phyloP scores from a whole-genome alignment of 371 early-diverging fungal genomes.

The Mortierella sp. region DNA sequence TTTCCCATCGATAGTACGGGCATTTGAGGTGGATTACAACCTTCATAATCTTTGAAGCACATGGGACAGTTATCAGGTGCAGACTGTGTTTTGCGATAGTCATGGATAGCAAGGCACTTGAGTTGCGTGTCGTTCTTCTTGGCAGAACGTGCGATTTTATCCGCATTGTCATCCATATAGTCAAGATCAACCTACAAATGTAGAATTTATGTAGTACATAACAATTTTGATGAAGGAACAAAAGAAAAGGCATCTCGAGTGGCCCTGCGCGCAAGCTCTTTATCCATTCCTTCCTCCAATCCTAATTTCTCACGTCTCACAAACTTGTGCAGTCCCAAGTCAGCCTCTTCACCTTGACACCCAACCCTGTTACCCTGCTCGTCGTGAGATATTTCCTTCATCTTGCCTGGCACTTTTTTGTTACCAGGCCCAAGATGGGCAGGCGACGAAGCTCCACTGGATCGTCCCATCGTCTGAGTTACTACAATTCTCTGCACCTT shows the following conservation, averaged over 20 bases:
- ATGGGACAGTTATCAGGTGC: constrained; percentile 79
- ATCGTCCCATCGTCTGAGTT: constrained; percentile 34
- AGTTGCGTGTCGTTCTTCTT: constrained; percentile 69
- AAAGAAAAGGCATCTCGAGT: constrained; percentile 67
- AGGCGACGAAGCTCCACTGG: constrained; percentile 48
- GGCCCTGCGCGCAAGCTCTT: constrained; percentile 81
- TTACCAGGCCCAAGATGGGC: constrained; percentile 39
- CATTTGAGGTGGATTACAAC: constrained; percentile 70
- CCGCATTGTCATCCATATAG: constrained; percentile 92
- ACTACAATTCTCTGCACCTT: constrained; percentile 31
- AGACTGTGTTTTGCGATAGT: constrained; percentile 76
- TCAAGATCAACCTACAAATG: constrained; percentile 76
- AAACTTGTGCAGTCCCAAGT: constrained; percentile 70
- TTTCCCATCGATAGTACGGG: constrained; percentile 85
- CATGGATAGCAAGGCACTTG: constrained; percentile 58
- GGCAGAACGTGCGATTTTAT: constrained; percentile 77
- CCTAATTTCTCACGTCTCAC: constrained; percentile 77
- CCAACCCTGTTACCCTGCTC: constrained; percentile 66
- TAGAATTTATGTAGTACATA: not conserved
- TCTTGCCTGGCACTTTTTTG: constrained; percentile 41
- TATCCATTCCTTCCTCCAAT: constrained; percentile 68
- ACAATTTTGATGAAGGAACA: not conserved
- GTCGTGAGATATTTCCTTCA: constrained; percentile 71
- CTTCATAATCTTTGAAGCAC: constrained; percentile 79
- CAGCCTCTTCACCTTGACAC: constrained; percentile 72